Conservation (phyloP, 2,329 filamentous ascomycete genomes). For the Fusarium devonianum region DNA sequence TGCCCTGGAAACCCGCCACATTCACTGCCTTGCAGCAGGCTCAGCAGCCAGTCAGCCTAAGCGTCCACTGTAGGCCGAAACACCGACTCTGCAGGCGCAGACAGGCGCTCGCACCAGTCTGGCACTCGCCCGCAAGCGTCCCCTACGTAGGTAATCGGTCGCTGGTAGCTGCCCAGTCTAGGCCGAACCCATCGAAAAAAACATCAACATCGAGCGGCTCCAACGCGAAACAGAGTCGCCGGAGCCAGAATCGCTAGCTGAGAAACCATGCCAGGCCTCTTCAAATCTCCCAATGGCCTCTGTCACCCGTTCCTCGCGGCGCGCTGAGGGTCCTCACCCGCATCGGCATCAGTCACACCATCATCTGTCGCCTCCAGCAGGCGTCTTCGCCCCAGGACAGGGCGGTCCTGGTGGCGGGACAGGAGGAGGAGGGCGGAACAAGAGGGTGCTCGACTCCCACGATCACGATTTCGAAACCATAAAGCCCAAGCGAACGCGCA, state of each 20-base stretch:
- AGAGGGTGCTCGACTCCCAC: slow-evolving; percentile 56
- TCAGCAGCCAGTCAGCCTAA: slow-evolving; percentile 15
- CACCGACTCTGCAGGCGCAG: slow-evolving; percentile 6
- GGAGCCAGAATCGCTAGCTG: slow-evolving; percentile 32
- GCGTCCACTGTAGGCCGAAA: too few relatives aligned
- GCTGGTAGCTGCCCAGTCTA: slow-evolving; percentile 34
- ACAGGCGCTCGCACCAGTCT: slow-evolving; percentile 17
- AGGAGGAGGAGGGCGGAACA: slow-evolving; percentile 50
- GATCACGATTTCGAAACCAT: slow-evolving; percentile 55
- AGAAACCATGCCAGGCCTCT: slow-evolving; percentile 49
- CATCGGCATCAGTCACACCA: slow-evolving; percentile 47
- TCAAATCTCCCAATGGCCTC: slow-evolving; percentile 56
- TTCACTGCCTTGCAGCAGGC: slow-evolving; percentile 16
- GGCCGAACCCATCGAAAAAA: slow-evolving; percentile 40
- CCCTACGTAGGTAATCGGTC: slow-evolving; percentile 32
- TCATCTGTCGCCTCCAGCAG: slow-evolving; percentile 42
- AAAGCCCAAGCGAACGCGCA: slow-evolving; percentile 58
- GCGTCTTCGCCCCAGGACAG: slow-evolving; percentile 43
- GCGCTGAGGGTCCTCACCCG: slow-evolving; percentile 56
- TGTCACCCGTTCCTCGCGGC: slow-evolving; percentile 59
- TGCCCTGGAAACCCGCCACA: slow-evolving; percentile 16
- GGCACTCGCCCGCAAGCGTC: slow-evolving; percentile 29
- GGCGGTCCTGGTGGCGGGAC: slow-evolving; percentile 47
- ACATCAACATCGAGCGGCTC: slow-evolving; percentile 39
- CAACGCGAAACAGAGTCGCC: slow-evolving; percentile 38